Percentiles rank a stretch among this genome's conserved stretches.
Conservation (phyloP, 176 grass and related monocot genomes). For the Aegilops umbellulata region DNA sequence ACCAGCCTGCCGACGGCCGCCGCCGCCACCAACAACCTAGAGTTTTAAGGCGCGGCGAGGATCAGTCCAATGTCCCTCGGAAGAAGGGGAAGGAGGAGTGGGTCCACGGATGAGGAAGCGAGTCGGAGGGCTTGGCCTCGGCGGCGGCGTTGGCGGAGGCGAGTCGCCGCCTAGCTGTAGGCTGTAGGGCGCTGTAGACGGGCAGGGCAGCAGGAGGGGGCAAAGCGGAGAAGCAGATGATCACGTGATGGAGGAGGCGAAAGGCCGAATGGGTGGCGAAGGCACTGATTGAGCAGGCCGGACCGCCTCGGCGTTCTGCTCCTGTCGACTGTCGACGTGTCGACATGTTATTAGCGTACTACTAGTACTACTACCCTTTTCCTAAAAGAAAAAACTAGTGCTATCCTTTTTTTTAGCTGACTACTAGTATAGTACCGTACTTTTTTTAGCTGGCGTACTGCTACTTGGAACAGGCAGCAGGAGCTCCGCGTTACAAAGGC, state of each 20-base stretch:
- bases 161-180: not conserved
- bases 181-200: not conserved
- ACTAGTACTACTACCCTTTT: too few relatives aligned
- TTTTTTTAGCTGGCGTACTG: too few relatives aligned
- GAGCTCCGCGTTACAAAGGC: too few relatives aligned
- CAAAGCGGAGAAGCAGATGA: not conserved
- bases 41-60: not conserved
- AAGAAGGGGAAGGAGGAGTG: not conserved
- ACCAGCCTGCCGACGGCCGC: not conserved
- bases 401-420: too few relatives aligned
- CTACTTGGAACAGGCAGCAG: too few relatives aligned
- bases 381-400: too few relatives aligned
- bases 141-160: not conserved
- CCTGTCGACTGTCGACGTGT: too few relatives aligned
- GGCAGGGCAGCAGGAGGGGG: not conserved
- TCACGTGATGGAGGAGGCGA: not conserved
- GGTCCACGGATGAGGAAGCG: not conserved
- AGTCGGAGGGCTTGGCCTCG: not conserved
- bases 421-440: too few relatives aligned
- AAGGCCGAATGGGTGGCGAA: not conserved
- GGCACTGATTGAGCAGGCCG: not conserved
- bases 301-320: not conserved
- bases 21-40: not conserved
- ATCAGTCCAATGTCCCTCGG: not conserved
- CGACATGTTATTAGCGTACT: too few relatives aligned